Evolutionary conservation across 2,329 filamentous ascomycete genomes (phyloP).

Genomic region (Neospermospora avenae): DNA sequence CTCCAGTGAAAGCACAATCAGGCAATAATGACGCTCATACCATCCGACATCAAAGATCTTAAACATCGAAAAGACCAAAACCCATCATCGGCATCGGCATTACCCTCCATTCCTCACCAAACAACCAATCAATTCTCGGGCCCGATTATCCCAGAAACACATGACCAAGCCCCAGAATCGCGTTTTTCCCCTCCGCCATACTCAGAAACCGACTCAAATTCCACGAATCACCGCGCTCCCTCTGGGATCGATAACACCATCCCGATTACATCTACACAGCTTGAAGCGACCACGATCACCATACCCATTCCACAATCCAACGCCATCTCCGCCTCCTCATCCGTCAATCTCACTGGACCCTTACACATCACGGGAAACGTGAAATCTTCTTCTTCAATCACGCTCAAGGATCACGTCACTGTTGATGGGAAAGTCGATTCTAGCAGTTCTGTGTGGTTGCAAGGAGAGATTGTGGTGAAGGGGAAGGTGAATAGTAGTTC

Average conservation of each 20-base stretch:
- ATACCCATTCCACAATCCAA: constrained; percentile 18
- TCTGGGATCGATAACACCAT: not conserved
- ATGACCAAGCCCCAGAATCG: not conserved
- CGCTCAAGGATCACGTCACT: constrained; percentile 17
- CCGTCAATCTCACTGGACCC: constrained; percentile 20
- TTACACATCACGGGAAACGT: constrained; percentile 23
- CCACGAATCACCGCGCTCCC: not conserved
- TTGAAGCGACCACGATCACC: not conserved
- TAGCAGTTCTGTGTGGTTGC: constrained; percentile 12
- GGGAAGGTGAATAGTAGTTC: constrained; percentile 21
- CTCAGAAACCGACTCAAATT: not conserved
- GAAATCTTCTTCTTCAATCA: constrained; percentile 14
- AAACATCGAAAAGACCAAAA: not conserved
- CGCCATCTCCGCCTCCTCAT: constrained; percentile 10
- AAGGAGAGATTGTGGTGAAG: constrained; percentile 13
- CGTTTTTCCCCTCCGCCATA: not conserved
- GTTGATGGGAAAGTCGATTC: constrained; percentile 23
- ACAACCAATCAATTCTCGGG: not conserved
- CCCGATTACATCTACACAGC: not conserved
- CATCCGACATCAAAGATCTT: constrained; percentile 15
- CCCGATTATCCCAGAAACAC: not conserved
- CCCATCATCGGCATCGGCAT: not conserved
- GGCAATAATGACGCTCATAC: constrained; percentile 15
- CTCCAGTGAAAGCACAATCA: too few relatives aligned
- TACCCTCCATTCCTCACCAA: not conserved